phyloP scores from a whole-genome alignment of 805 yeast species.

The Suhomyces vadensis region DNA sequence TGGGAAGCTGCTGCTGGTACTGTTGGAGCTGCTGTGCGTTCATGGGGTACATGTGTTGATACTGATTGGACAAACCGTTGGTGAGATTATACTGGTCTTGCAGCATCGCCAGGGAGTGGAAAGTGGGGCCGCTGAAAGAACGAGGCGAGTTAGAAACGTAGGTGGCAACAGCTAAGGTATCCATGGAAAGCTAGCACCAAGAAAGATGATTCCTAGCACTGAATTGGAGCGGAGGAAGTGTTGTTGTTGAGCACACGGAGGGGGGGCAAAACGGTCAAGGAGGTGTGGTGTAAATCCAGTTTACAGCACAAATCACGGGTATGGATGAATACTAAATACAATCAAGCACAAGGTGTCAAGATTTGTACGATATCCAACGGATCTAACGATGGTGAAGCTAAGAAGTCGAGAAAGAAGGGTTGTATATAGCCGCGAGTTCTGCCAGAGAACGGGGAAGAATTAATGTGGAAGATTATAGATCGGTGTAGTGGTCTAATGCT shows the following conservation, averaged over 20 bases:
- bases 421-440: too few relatives aligned
- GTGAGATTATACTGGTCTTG: constrained; percentile 1
- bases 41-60: not conserved
- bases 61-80: not conserved
- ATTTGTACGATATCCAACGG: too few relatives aligned
- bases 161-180: not conserved
- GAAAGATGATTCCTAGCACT: too few relatives aligned
- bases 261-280: not conserved
- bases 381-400: too few relatives aligned
- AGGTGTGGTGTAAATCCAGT: not conserved
- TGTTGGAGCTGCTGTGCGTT: not conserved
- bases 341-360: too few relatives aligned
- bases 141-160: not conserved
- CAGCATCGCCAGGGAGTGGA: not conserved
- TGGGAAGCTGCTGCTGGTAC: not conserved
- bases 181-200: not conserved
- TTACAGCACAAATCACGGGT: not conserved
- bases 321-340: too few relatives aligned
- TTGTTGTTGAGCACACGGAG: too few relatives aligned
- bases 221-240: too few relatives aligned
- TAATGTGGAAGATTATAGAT: too few relatives aligned
- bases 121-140: not conserved
- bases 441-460: too few relatives aligned
- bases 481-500: too few relatives aligned
- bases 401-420: too few relatives aligned